A percentile compares a stretch with the other conserved stretches of the same genome.
Conservation (phyloP, 2,329 filamentous ascomycete genomes). For the Cladosporium oxysporum region DNA sequence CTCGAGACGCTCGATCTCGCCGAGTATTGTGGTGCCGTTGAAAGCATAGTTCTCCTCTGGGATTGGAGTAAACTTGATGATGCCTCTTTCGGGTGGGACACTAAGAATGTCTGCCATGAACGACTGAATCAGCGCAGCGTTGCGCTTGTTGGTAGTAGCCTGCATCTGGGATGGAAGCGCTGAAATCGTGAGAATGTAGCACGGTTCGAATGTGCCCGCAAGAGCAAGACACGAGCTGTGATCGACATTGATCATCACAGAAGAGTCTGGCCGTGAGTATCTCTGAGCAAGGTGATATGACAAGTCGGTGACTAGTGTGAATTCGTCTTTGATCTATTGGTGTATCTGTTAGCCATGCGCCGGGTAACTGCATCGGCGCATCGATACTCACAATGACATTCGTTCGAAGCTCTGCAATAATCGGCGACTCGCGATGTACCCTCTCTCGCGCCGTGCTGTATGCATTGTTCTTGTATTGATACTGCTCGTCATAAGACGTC, state of each 20-base stretch:
- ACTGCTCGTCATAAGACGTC: slow-evolving; percentile 38
- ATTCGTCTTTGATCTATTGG: slow-evolving; percentile 70
- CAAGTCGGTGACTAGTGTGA: slow-evolving; percentile 71
- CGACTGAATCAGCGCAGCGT: slow-evolving; percentile 74
- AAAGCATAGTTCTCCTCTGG: slow-evolving; percentile 71
- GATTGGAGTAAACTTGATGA: slow-evolving; percentile 71
- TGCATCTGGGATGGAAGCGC: slow-evolving; percentile 69
- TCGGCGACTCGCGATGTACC: slow-evolving; percentile 38
- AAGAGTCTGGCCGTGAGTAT: slow-evolving; percentile 72
- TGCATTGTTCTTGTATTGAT: slow-evolving; percentile 35
- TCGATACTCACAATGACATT: slow-evolving; percentile 51
- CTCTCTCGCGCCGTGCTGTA: slow-evolving; percentile 16
- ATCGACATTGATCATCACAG: slow-evolving; percentile 73
- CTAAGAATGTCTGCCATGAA: slow-evolving; percentile 71
- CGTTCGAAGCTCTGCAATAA: slow-evolving; percentile 51
- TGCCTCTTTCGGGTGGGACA: slow-evolving; percentile 66
- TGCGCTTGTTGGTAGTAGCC: slow-evolving; percentile 76
- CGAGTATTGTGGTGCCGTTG: slow-evolving; percentile 68
- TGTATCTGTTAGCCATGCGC: slow-evolving; percentile 18
- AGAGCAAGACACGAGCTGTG: slow-evolving; percentile 76
- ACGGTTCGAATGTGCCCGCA: slow-evolving; percentile 73
- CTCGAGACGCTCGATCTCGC: slow-evolving; percentile 64
- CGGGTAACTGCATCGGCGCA: neutral
- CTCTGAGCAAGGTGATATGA: slow-evolving; percentile 71
- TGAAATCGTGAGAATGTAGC: slow-evolving; percentile 75